Base-by-base conservation (phyloP, 73 alveolate species). In the Paramecium octaurelia region DNA sequence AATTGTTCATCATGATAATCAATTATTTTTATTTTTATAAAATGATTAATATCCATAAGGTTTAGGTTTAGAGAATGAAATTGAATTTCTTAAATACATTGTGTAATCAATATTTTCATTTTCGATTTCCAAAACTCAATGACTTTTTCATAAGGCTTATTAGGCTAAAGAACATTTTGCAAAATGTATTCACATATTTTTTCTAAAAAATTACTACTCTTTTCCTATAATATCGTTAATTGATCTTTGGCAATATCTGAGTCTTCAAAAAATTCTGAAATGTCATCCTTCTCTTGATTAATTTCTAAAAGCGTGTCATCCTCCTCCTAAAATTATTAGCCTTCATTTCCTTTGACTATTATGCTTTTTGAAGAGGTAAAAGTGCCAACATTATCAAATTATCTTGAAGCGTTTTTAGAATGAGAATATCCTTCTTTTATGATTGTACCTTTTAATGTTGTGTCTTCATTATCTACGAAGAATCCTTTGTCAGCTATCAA, bases 1-100 rank as follows among this genome's bases (percentile, higher is more conserved):
- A 75, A 38, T 42, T 34, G 3, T 29, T 75, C 38, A 38, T 75
- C 88, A 38, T 9, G 64, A 36, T 38, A 20, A 42, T 35, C 38
- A n/a, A 75, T 75, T 31, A 75, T 75, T 75, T 75, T 75, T 12
- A 23, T 75, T 42, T 75, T 75, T 20, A 75, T 42, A 10, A 38
- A 75, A 75, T 42, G 46, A 75, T 75, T 75, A 35, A 75, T 75
- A 75, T 75, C 88, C 88, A 75, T 75, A 38, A 38, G 60, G 40
- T 75, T 42, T 18, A 18, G 14, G 16, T 75, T 75, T 9, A 75
- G 20, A 35, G 88, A 35, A 16, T 35, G 64, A 8, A 75, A 38
- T 75, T 75, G n/a, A 35, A 75, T 35, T 12, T 75, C 88, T 38
- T 75, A 34, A 14, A 75, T 36, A 38, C 68, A 35, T 75, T 75